phyloP scores from a whole-genome alignment of 371 early-diverging fungal genomes.

The Enteropsectra breve region DNA sequence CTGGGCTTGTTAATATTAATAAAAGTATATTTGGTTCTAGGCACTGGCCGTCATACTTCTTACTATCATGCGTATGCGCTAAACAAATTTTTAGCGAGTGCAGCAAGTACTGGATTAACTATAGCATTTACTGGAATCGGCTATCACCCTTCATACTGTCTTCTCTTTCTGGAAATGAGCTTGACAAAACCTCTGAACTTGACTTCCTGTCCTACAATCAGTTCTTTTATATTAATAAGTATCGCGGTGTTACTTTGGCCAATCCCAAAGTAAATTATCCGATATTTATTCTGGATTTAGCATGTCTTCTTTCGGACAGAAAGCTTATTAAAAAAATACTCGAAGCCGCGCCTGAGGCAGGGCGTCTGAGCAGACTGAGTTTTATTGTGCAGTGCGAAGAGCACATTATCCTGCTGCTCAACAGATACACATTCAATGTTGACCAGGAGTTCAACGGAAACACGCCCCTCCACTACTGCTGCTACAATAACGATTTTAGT shows the following conservation, averaged over 20 bases:
- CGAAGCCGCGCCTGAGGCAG: slow-evolving; percentile 26
- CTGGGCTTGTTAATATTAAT: slow-evolving; percentile 51
- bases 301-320: slow-evolving; percentile 32
- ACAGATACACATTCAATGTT: slow-evolving; percentile 11
- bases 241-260: slow-evolving; percentile 11
- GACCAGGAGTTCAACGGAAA: slow-evolving; percentile 36
- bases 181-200: slow-evolving; percentile 17
- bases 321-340: slow-evolving; percentile 25
- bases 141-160: slow-evolving; percentile 37
- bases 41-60: slow-evolving; percentile 44
- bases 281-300: slow-evolving; percentile 46
- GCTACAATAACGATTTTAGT: not conserved
- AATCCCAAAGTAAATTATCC: slow-evolving; percentile 27
- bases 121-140: slow-evolving; percentile 36
- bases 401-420: slow-evolving; percentile 28
- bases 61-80: slow-evolving; percentile 36
- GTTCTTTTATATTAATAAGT: slow-evolving; percentile 14
- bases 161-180: not conserved
- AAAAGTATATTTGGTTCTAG: slow-evolving; percentile 37
- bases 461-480: slow-evolving; percentile 33
- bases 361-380: slow-evolving; percentile 8
- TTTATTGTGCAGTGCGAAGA: slow-evolving; percentile 30
- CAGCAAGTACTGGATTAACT: slow-evolving; percentile 6
- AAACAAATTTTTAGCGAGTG: slow-evolving; percentile 13
- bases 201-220: slow-evolving; percentile 38